Conservation (phyloP, 305 asterid genomes). For the Fraxinus latifolia region DNA sequence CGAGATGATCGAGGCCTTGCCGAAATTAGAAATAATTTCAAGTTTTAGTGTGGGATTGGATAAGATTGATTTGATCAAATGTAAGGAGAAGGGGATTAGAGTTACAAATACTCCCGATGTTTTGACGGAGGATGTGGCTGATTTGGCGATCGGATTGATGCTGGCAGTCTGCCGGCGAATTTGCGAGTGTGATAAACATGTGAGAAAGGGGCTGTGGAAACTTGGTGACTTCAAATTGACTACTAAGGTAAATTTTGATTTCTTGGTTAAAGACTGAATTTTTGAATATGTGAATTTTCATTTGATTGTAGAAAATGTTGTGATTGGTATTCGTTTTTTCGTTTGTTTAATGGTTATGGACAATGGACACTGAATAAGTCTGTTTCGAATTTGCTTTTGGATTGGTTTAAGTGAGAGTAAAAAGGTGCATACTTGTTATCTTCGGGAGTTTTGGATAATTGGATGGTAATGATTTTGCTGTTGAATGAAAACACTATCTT, state of each 20-base stretch:
- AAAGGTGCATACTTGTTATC: no score
- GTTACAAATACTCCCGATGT: constrained; percentile 74
- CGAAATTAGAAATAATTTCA: constrained; percentile 58
- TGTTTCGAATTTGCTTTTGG: no score
- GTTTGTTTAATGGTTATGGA: neutral
- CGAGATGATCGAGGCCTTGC: constrained; percentile 49
- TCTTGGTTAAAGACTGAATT: neutral
- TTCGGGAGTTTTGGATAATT: no score
- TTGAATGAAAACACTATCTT: no score
- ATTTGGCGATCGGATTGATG: constrained; percentile 63
- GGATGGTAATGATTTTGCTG: no score
- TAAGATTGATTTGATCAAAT: constrained; percentile 56
- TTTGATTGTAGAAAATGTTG: neutral
- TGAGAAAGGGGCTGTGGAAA: constrained; percentile 61
- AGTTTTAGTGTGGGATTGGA: constrained; percentile 67
- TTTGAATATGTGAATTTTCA: neutral
- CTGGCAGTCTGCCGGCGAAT: constrained; percentile 56
- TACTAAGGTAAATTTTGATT: constrained; percentile 36
- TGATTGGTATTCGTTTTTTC: neutral
- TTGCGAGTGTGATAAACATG: constrained; percentile 50
- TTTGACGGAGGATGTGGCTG: constrained; percentile 70
- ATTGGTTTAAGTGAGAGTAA: no score
- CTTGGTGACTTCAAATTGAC: constrained; percentile 57
- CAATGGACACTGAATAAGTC: neutral
- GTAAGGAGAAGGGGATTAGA: constrained; percentile 67